Conservation (phyloP, 352 stramenopile genomes). For the Phytophthora meadii region DNA sequence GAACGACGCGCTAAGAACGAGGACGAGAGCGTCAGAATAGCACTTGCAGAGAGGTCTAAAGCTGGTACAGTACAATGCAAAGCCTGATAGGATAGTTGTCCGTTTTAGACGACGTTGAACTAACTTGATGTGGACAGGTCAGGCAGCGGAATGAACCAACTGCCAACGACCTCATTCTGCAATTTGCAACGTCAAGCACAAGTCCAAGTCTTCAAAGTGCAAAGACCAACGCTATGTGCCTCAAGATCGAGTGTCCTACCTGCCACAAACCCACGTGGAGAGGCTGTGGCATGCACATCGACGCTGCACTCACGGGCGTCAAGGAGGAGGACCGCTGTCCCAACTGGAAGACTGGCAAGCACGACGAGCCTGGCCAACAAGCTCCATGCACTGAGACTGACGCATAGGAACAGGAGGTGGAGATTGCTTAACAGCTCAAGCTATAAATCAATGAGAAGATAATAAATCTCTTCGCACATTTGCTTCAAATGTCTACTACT, state of each 20-base stretch:
- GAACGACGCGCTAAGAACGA: constrained; percentile 1
- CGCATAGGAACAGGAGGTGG: constrained; percentile 14
- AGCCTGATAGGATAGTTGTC: background rate
- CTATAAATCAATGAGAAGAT: constrained; percentile 10
- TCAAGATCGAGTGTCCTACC: constrained; percentile 64
- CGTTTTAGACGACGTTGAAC: constrained; percentile 6
- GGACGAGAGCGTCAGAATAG: constrained; percentile 21
- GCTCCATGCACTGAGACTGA: background rate
- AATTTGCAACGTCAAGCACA: constrained; percentile 20
- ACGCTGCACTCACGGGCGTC: constrained; percentile 54
- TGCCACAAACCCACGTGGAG: constrained; percentile 72
- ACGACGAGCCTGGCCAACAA: constrained; percentile 21
- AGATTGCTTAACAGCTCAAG: background rate
- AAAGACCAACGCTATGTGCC: constrained; percentile 46
- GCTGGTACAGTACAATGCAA: background rate
- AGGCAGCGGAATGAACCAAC: constrained; percentile 8
- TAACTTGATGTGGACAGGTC: background rate
- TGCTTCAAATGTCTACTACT: too few species aligned
- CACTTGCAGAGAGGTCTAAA: constrained; percentile 4
- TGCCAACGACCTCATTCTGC: constrained; percentile 8
- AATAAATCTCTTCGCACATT: background rate
- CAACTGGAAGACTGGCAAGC: constrained; percentile 65
- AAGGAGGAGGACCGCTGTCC: constrained; percentile 57
- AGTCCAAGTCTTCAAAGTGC: constrained; percentile 1
- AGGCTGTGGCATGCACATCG: constrained; percentile 66